Evolutionary conservation across 768 basidiomycete species (phyloP).

Genomic region (Hypholoma fasciculare): DNA sequence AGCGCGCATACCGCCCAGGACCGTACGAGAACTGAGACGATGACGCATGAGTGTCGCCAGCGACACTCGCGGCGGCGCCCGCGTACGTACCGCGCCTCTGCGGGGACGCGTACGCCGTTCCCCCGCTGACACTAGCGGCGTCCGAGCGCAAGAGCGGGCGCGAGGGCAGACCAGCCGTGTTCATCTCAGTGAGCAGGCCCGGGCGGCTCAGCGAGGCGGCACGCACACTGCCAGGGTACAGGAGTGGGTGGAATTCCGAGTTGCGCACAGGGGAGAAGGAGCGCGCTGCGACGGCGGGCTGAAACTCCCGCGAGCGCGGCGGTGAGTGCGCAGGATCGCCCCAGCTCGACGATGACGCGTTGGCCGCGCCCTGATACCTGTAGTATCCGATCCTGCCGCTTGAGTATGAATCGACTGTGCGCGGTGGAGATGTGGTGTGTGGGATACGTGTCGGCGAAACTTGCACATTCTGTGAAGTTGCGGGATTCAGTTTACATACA

Average conservation of each 20-base stretch:
- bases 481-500: neutral
- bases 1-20: neutral
- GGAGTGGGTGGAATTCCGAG: constrained; percentile 21
- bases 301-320: no score
- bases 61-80: no score
- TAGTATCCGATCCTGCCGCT: neutral
- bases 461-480: constrained; percentile 17
- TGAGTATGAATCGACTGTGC: neutral
- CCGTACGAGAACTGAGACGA: no score
- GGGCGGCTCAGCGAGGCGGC: constrained; percentile 13
- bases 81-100: neutral
- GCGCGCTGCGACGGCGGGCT: neutral
- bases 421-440: neutral
- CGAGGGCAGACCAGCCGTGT: neutral
- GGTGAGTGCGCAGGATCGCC: no score
- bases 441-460: constrained; percentile 1
- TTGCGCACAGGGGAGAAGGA: constrained; percentile 5
- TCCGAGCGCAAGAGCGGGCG: neutral
- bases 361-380: neutral
- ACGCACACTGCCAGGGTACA: constrained; percentile 28
- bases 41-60: no score
- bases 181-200: constrained; percentile 5
- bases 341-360: neutral
- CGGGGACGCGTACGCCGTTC: neutral
- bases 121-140: constrained; percentile 3